Base-by-base conservation (phyloP, 768 basidiomycete species). In the Leccinum disarticulatum region DNA sequence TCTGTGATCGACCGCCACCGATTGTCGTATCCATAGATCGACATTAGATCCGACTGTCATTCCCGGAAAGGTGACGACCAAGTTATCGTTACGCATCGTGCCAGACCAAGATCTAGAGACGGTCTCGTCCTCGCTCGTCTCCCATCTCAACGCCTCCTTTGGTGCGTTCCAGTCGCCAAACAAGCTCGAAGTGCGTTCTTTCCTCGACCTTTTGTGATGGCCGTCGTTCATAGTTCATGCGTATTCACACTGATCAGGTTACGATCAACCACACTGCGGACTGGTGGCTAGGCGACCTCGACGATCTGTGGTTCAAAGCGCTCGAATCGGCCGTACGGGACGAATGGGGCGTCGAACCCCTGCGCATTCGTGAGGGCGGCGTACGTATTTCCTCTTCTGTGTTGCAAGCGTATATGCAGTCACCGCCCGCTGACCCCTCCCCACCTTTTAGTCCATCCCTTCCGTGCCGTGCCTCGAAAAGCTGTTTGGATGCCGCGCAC, bases 211-310 rank as follows among this genome's bases (percentile, higher is more conserved):
- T 38, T 15, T 17, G 43, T 41, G 25, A 46, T 2, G 4, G 10
- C 13, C 8, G 35, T 3, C 4, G n/a, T 11, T 52, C 35, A 22
- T 43, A 2, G 3, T 25, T 6, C 17, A 30, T 15, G 17, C 49
- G 6, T 27, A 41, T 41, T 8, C 15, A n/a, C 28, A 19, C 46
- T 5, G 11, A 35, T 3, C 63, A 95, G 92, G 80, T 95, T 63
- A 80, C 77, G 19, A 85, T 97, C 55, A 85, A 90, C 47, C 90
- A 93, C 60, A 88, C 83, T 2, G 95, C 94, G 0, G 89, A 95
- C 67, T 98, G 95, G 95, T 99, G 96, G 96, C 80, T 99, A 2
- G 94, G 95, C 0, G 86, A 90, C 56, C 81, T 96, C 43, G 84
- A 92, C 56, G 88, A 89, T 59, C 82, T 82, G 4, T 97, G 91